Evolutionary conservation across 192 early-diverging fungal genomes (phyloP).

Genomic region (Phycomyces blakesleeanus): DNA sequence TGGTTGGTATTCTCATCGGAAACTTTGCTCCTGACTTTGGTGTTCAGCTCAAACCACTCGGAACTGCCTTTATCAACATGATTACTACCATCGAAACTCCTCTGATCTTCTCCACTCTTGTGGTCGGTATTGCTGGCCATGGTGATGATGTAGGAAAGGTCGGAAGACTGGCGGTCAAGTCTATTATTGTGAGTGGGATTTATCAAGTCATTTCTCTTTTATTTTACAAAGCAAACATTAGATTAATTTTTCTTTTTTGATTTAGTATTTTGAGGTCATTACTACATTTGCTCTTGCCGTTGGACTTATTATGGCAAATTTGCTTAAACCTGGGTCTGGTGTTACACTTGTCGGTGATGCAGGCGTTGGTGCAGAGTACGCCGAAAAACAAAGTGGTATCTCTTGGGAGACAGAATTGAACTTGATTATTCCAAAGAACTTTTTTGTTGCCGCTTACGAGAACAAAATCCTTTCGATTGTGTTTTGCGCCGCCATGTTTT

Average conservation of each 20-base stretch:
- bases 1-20: slow-evolving; percentile 49
- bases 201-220: slow-evolving; percentile 4
- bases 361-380: slow-evolving; percentile 2
- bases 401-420: slow-evolving; percentile 54
- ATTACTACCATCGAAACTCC: slow-evolving; percentile 53
- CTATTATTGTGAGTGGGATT: slow-evolving; percentile 53
- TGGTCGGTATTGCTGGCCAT: slow-evolving; percentile 74
- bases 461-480: slow-evolving; percentile 49
- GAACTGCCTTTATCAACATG: slow-evolving; percentile 49
- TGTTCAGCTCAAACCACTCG: slow-evolving; percentile 43
- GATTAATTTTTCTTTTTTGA: neutral
- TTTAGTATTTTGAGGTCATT: slow-evolving; percentile 59
- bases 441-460: slow-evolving; percentile 46
- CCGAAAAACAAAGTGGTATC: slow-evolving; percentile 31
- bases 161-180: slow-evolving; percentile 63
- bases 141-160: slow-evolving; percentile 56
- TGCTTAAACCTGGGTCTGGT: slow-evolving; percentile 60
- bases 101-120: slow-evolving; percentile 68
- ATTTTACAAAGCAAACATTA: neutral
- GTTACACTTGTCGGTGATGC: slow-evolving; percentile 27
- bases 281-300: slow-evolving; percentile 62
- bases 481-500: slow-evolving; percentile 64
- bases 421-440: slow-evolving; percentile 57
- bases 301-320: slow-evolving; percentile 62
- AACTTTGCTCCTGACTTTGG: slow-evolving; percentile 42